Evolutionary conservation across 176 grass and related monocot species (phyloP), one percentile per base, ranked within the genome.

Genomic region (Juncus effusus): DNA sequence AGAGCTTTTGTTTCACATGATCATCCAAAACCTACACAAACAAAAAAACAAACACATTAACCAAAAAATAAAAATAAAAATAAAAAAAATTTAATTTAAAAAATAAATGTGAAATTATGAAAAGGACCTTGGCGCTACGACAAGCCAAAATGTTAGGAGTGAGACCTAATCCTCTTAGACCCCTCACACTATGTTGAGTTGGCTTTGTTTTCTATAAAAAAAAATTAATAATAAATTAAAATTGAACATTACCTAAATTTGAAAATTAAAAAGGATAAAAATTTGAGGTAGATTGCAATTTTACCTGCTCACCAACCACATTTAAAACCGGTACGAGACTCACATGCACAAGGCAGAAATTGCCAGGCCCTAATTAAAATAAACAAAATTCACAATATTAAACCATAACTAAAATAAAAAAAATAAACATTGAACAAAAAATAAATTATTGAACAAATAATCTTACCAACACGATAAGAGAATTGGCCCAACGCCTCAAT

Each of bases 401-500:
- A 3, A 42, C 59, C 15, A 35, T 76, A 61, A 14, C 35, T 53
- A 9, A 11, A 69, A 15, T 13, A 62, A 68, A 13, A 70, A 28
- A 12, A 69, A 78, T 6, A 14, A 42, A 15, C 13, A 45, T 64
- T 36, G 19, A 60, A 64, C 63, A 60, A 7, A 64, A 38, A 79
- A 71, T 10, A 59, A 45, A n/a, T 39, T 15, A 72, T 41, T 15
- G 19, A 52, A 28, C 19, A 47, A 44, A 3, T 52, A 61, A 70
- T 13, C 86, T 90, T 59, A 99, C 95, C 95, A 82, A 87, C 95
- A 36, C 78, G 89, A 68, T 87, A 94, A 3, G 89, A 99, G 83
- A 99, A 94, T 69, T 99, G 95, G 67, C 95, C 88, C 52, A 99
- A 42, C 62, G 95, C 95, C 89, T 99, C 95, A 73, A 94, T 94